Evolutionary conservation across 208 protist genomes (phyloP).

Genomic region (Wallacemonas sp.): DNA sequence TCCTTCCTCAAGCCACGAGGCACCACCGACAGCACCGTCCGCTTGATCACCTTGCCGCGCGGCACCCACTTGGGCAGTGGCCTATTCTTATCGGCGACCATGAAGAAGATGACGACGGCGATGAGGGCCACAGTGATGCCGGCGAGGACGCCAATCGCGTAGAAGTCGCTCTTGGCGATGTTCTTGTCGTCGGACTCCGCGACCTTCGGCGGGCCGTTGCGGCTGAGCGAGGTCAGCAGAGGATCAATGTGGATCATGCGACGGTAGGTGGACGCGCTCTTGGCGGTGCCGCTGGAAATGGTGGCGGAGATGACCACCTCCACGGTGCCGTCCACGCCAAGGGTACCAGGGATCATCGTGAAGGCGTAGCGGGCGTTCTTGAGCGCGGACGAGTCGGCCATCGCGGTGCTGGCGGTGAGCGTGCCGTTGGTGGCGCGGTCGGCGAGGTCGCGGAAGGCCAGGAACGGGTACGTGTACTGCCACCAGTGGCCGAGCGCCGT

Average conservation of each 20-base stretch:
- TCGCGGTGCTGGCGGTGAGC: conserved; percentile 38
- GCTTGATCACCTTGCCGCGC: conserved; percentile 78
- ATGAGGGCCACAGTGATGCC: conserved; percentile 58
- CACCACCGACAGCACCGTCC: conserved; percentile 70
- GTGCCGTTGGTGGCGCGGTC: conserved; percentile 40
- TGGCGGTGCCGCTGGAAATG: conserved; percentile 29
- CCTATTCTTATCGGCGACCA: conserved; percentile 74
- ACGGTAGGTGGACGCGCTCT: conserved; percentile 53
- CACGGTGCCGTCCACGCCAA: conserved; percentile 47
- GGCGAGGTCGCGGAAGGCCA: conserved; percentile 72
- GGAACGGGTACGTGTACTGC: conserved; percentile 69
- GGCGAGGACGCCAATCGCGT: conserved; percentile 56
- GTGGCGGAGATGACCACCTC: conserved; percentile 62
- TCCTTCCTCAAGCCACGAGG: conserved; percentile 52
- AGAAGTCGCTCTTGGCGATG: conserved; percentile 40
- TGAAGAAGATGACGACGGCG: conserved; percentile 63
- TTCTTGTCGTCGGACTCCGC: conserved; percentile 1
- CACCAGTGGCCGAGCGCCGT: conserved; percentile 55
- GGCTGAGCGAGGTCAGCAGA: conserved; percentile 69
- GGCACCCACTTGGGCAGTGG: conserved; percentile 84
- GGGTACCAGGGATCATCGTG: conserved; percentile 71
- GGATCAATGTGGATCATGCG: conserved; percentile 72
- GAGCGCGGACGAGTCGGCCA: conserved; percentile 23
- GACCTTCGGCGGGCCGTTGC: conserved; percentile 47
- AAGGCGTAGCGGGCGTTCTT: conserved; percentile 64